A percentile compares a stretch with the other conserved stretches of the same genome.
phyloP scores from a whole-genome alignment of 768 basidiomycete genomes.

The Naganishia friedmannii region DNA sequence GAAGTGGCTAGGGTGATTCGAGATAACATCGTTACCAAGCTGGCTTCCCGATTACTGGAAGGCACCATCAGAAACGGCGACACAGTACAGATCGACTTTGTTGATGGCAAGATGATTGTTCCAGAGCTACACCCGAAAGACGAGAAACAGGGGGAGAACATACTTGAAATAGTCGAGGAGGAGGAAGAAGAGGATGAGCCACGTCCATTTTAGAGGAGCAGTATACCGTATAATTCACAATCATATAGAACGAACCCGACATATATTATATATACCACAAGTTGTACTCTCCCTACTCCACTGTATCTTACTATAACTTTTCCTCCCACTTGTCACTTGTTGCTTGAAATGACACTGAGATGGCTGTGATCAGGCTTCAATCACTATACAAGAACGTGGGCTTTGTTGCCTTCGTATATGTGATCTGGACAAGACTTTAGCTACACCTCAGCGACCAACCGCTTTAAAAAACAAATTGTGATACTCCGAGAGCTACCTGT shows the following conservation, averaged over 20 bases:
- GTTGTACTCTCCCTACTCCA: background rate
- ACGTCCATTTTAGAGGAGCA: background rate
- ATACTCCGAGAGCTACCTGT: constrained; percentile 64
- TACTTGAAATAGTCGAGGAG: constrained; percentile 24
- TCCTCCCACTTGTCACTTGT: background rate
- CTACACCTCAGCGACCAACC: background rate
- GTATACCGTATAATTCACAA: constrained; percentile 5
- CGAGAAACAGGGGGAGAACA: constrained; percentile 22
- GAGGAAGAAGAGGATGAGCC: background rate
- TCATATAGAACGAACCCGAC: background rate
- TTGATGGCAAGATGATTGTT: constrained; percentile 58
- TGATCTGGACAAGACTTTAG: too few relatives aligned
- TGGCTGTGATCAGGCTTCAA: too few relatives aligned
- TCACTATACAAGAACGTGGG: too few relatives aligned
- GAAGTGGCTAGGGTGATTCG: constrained; percentile 83
- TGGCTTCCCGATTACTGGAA: constrained; percentile 73
- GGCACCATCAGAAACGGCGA: constrained; percentile 79
- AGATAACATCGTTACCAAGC: constrained; percentile 73
- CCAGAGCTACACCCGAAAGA: constrained; percentile 65
- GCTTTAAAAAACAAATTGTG: constrained; percentile 75
- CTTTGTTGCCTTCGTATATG: too few relatives aligned
- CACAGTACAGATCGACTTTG: constrained; percentile 60
- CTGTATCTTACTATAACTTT: background rate
- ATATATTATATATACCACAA: background rate
- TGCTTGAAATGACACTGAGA: too few relatives aligned